phyloP scores from a whole-genome alignment of 495 filamentous ascomycete species.

The Annulohypoxylon moriforme region DNA sequence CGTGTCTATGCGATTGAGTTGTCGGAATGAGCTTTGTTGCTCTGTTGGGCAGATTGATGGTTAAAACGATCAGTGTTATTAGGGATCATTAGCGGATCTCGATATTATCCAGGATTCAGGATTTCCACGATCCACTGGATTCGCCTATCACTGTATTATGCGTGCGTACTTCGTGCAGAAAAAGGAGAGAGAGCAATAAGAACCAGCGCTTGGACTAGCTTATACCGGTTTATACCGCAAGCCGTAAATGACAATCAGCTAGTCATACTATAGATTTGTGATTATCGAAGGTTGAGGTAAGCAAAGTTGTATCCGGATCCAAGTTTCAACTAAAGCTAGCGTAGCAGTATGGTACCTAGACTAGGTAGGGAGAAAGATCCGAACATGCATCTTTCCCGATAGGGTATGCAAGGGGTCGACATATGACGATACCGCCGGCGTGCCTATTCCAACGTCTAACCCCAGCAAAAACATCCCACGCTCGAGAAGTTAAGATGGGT shows the following conservation, averaged over 20 bases:
- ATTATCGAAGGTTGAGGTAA: slow-evolving; percentile 35
- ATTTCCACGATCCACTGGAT: slow-evolving; percentile 4
- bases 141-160: slow-evolving; percentile 7
- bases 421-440: slow-evolving; percentile 27
- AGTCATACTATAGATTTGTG: slow-evolving; percentile 17
- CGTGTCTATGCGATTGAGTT: slow-evolving; percentile 33
- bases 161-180: too few species aligned
- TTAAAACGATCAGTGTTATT: slow-evolving; percentile 36
- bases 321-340: slow-evolving; percentile 38
- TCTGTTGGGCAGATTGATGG: slow-evolving; percentile 12
- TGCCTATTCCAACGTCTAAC: slow-evolving; percentile 34
- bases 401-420: slow-evolving; percentile 33
- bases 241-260: slow-evolving; percentile 1
- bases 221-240: slow-evolving; percentile 13
- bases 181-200: neutral
- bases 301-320: slow-evolving; percentile 33
- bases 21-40: slow-evolving; percentile 34
- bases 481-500: slow-evolving; percentile 8
- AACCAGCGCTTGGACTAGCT: slow-evolving; percentile 9
- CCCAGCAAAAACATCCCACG: slow-evolving; percentile 26
- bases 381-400: slow-evolving; percentile 39
- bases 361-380: slow-evolving; percentile 36
- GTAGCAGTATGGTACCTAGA: slow-evolving; percentile 32
- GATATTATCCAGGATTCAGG: slow-evolving; percentile 10
- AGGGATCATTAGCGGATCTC: slow-evolving; percentile 17